A percentile compares a stretch with the other conserved stretches of the same genome.
Evolutionary conservation across 805 yeast genomes (phyloP).

Genomic region (fission yeast (Schizosaccharomyces pombe)): ASM294v3 CU329670.1:2692501-2693000

Average conservation of each 20-base stretch:
- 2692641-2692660: slow-evolving; percentile 73
- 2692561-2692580: slow-evolving; percentile 65
- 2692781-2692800: slow-evolving; percentile 57
- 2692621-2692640: slow-evolving; percentile 60
- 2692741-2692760: slow-evolving; percentile 62
- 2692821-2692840: slow-evolving; percentile 79
- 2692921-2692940: neutral
- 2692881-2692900: slow-evolving; percentile 23
- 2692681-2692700: slow-evolving; percentile 62
- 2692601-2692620: slow-evolving; percentile 77
- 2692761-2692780: slow-evolving; percentile 37
- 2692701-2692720: slow-evolving; percentile 84
- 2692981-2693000: neutral
- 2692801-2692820: slow-evolving; percentile 65
- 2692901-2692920: neutral
- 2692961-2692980: neutral
- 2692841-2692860: slow-evolving; percentile 31
- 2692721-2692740: slow-evolving; percentile 83
- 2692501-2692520: slow-evolving; percentile 87
- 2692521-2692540: slow-evolving; percentile 51
- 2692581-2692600: slow-evolving; percentile 76
- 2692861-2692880: slow-evolving; percentile 35
- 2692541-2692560: slow-evolving; percentile 65
- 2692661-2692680: slow-evolving; percentile 40
- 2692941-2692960: neutral